These are phyloP conservation scores for slime mould (Dictyostelium discoideum) DNA, from an alignment of 78 protist species.

Conservation along the genomic window DNA sequence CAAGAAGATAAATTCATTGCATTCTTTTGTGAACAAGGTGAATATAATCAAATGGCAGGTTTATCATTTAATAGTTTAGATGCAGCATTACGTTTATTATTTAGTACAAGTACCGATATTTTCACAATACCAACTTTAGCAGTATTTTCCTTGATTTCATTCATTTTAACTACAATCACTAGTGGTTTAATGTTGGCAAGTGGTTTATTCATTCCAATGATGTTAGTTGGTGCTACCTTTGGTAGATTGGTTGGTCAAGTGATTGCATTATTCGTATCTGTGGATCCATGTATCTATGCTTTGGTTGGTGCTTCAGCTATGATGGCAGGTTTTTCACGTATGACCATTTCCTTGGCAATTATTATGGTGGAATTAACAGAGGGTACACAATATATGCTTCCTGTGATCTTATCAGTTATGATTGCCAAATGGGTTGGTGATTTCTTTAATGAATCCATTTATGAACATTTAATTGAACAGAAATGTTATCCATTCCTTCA, in stretches of 20 bases:
- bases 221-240: conserved; percentile 89
- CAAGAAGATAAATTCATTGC: neutral
- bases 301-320: conserved; percentile 94
- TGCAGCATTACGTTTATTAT: conserved; percentile 75
- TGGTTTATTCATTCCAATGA: conserved; percentile 93
- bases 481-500: conserved; percentile 90
- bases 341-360: conserved; percentile 92
- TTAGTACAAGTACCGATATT: conserved; percentile 29
- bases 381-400: conserved; percentile 82
- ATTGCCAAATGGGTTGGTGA: conserved; percentile 91
- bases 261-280: conserved; percentile 15
- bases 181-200: conserved; percentile 90
- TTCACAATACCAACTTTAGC: conserved; percentile 75
- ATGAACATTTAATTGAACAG: conserved; percentile 85
- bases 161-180: conserved; percentile 81
- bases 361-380: conserved; percentile 91
- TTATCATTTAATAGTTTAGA: conserved; percentile 83
- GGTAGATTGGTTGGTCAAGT: conserved; percentile 91
- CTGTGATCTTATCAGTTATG: conserved; percentile 88
- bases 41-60: conserved; percentile 92
- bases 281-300: conserved; percentile 86
- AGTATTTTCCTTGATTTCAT: conserved; percentile 78
- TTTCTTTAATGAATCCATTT: conserved; percentile 79
- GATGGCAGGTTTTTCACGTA: conserved; percentile 94
- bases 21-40: conserved; percentile 47